A percentile compares a stretch with the other conserved stretches of the same genome.
phyloP scores from a whole-genome alignment of 768 basidiomycete genomes.

The Auricularia sp. region DNA sequence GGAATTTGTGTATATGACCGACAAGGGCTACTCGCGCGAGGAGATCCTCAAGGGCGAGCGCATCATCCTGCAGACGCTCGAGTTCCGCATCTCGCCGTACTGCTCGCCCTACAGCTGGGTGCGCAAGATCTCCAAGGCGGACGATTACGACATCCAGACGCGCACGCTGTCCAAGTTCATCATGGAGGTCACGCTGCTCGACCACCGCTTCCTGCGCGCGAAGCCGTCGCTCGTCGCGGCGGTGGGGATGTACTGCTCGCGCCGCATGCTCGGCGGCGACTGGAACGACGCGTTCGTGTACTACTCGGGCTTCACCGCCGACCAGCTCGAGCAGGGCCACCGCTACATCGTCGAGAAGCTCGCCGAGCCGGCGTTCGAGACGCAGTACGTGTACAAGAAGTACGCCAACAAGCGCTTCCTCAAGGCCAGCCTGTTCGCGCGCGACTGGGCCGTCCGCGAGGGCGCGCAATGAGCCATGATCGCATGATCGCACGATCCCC shows the following conservation, averaged over 20 bases:
- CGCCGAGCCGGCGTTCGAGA: constrained; percentile 65
- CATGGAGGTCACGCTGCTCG: constrained; percentile 89
- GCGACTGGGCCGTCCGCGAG: constrained; percentile 27
- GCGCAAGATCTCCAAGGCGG: constrained; percentile 94
- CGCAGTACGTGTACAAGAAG: constrained; percentile 87
- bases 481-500: neutral
- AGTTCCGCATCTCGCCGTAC: constrained; percentile 92
- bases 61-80: constrained; percentile 89
- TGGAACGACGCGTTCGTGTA: constrained; percentile 91
- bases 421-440: constrained; percentile 47
- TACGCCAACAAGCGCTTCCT: constrained; percentile 97
- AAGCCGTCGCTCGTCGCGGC: constrained; percentile 93
- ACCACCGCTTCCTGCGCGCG: constrained; percentile 83
- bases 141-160: constrained; percentile 97
- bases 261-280: constrained; percentile 86
- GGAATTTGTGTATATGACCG: constrained; percentile 98
- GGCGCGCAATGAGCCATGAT: neutral
- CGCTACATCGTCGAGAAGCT: constrained; percentile 76
- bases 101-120: constrained; percentile 99
- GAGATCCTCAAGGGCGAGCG: constrained; percentile 98
- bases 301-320: constrained; percentile 86
- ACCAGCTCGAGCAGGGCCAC: constrained; percentile 75
- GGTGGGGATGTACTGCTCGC: constrained; percentile 92
- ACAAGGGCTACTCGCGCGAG: constrained; percentile 85
- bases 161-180: constrained; percentile 95